Percentiles rank a stretch among this genome's conserved stretches.
phyloP scores from a whole-genome alignment of 2,329 filamentous ascomycete species.

The Zarea fungicola region DNA sequence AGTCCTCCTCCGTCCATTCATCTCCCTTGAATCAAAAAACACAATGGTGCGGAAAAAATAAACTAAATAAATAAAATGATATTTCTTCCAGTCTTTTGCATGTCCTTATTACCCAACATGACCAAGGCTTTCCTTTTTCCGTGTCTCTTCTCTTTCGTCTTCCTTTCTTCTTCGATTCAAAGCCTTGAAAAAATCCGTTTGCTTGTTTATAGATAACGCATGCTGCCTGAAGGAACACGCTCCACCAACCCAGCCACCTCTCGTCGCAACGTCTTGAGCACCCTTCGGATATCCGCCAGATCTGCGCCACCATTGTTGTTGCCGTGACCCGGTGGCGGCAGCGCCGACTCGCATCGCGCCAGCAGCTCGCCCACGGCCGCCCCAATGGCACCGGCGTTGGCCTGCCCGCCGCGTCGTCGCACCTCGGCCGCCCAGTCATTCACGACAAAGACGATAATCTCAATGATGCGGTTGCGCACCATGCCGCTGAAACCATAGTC shows the following conservation, averaged over 20 bases:
- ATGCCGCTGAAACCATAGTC: constrained; percentile 53
- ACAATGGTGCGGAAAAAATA: no score
- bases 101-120: no score
- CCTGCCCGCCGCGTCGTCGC: constrained; percentile 39
- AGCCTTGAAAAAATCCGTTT: no score
- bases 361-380: constrained; percentile 46
- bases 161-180: neutral
- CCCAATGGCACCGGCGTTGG: constrained; percentile 35
- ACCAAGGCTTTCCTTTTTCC: no score
- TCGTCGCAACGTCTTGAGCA: constrained; percentile 37
- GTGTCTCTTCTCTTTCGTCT: neutral
- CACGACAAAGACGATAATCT: constrained; percentile 48
- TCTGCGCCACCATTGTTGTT: constrained; percentile 42
- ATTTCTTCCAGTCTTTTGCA: no score
- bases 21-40: no score
- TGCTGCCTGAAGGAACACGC: constrained; percentile 35
- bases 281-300: constrained; percentile 37
- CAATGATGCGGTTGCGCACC: constrained; percentile 44
- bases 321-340: constrained; percentile 34
- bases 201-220: constrained; percentile 40
- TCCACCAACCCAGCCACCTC: constrained; percentile 41
- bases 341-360: constrained; percentile 42
- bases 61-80: no score
- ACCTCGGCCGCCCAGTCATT: constrained; percentile 46
- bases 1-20: no score